These are phyloP conservation scores for Rhizopus arrhizus DNA, from an alignment of 371 early-diverging fungal genomes.

Conservation along the genomic window DNA sequence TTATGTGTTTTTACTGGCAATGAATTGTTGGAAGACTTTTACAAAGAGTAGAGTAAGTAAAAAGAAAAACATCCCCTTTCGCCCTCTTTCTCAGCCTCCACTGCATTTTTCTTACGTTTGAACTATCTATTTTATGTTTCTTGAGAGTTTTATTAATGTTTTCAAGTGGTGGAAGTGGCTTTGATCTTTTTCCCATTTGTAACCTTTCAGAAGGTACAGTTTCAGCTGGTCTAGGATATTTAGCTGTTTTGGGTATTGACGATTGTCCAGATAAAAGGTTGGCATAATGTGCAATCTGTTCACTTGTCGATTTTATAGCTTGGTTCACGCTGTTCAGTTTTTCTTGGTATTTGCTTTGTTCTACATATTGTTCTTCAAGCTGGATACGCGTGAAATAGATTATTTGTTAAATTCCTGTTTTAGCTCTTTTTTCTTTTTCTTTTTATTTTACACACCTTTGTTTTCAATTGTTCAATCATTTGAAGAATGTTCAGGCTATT, in stretches of 20 bases:
- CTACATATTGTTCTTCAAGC: conserved; percentile 11
- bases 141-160: neutral
- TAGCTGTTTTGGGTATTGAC: neutral
- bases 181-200: conserved; percentile 13
- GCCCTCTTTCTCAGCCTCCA: too few species aligned
- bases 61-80: neutral
- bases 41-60: neutral
- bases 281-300: conserved; percentile 17
- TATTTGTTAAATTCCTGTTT: neutral
- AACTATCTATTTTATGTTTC: neutral
- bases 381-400: neutral
- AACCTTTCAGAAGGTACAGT: neutral
- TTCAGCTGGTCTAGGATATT: neutral
- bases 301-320: conserved; percentile 16
- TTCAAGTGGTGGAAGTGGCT: neutral
- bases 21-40: neutral
- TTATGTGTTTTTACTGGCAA: neutral
- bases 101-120: neutral
- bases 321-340: conserved; percentile 19
- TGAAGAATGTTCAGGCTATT: too few species aligned
- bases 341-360: conserved; percentile 18
- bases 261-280: conserved; percentile 6
- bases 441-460: neutral
- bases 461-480: neutral
- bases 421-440: neutral